Percentiles rank a stretch among this genome's conserved stretches.
Evolutionary conservation across 2,329 filamentous ascomycete species (phyloP).

Genomic region (Beauveria medogensis): DNA sequence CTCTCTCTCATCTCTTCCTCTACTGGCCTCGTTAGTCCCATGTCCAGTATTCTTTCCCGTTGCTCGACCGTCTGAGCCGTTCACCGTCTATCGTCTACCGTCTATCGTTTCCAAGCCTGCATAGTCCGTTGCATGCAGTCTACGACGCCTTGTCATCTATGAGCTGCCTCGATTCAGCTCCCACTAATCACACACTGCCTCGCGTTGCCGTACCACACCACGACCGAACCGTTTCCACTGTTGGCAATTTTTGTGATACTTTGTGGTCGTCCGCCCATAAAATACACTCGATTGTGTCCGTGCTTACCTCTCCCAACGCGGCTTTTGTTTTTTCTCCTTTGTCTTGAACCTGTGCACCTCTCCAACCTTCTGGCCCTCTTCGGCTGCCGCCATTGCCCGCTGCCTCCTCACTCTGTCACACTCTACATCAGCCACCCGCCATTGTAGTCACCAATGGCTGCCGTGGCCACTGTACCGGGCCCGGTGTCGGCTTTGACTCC

Average conservation of each 20-base stretch:
- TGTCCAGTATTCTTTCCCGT: not conserved
- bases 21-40: constrained; percentile 2
- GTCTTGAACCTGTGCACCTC: not conserved
- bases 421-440: constrained; percentile 2
- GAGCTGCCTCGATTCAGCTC: not conserved
- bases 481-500: constrained; percentile 40
- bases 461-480: constrained; percentile 42
- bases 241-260: not conserved
- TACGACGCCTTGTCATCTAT: not conserved
- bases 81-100: too few species aligned
- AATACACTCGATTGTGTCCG: not conserved
- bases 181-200: not conserved
- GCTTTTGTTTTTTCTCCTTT: not conserved
- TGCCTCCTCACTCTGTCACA: not conserved
- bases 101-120: not conserved
- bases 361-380: not conserved
- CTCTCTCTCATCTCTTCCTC: constrained; percentile 4
- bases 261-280: not conserved
- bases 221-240: not conserved
- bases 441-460: constrained; percentile 34
- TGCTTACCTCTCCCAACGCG: not conserved
- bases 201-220: not conserved
- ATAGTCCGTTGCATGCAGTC: not conserved
- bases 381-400: not conserved
- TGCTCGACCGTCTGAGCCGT: not conserved